Evolutionary conservation across 2,329 filamentous ascomycete genomes (phyloP), one percentile per base, ranked within the genome.

Genomic region (Pseudogymnoascus sp.): DNA sequence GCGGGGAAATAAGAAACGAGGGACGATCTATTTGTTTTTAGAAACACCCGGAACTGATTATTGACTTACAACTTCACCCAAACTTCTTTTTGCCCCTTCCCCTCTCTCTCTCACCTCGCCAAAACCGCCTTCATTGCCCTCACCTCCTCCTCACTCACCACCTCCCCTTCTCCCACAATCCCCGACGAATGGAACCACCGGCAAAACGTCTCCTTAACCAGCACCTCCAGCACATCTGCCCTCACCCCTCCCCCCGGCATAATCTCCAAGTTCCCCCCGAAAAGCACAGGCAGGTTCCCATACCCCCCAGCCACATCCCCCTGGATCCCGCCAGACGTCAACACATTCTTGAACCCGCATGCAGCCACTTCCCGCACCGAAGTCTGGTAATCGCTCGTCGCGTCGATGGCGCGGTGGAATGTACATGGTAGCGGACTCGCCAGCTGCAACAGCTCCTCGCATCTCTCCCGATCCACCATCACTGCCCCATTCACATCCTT

Each of bases 401-500:
- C 66, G 66, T 83, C 81, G 64, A 83, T 80, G 0, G 81, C 81
- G 6, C 80, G 74, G 67, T 83, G 81, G 60, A 84, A 84, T 2
- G 80, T 83, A 67, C 80, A 82, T 2, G 77, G 76, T 27, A 74
- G 73, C 2, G 65, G 67, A 2, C 39, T 40, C 1, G 80, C 79
- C 2, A 74, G 64, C 10, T 68, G 61, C 0, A 83, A 75, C 5
- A 83, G 68, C 55, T 75, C 70, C n/a, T n/a, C 21, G 63, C 66
- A 58, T 77, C 73, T 70, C n/a, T 63, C 62, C 3, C 72, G 63
- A 65, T 83, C 79, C 4, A 84, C 69, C 2, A 60, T 60, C 7
- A 29, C 25, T 13, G 4, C 42, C 42, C 42, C 42, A 1, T 62
- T 39, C 5, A 68, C 58, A 0, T 29, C 21, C 21, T 72, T 68